These are phyloP conservation scores for Kondoa subrosea DNA, from an alignment of 768 basidiomycete genomes.

Conservation along the genomic window DNA sequence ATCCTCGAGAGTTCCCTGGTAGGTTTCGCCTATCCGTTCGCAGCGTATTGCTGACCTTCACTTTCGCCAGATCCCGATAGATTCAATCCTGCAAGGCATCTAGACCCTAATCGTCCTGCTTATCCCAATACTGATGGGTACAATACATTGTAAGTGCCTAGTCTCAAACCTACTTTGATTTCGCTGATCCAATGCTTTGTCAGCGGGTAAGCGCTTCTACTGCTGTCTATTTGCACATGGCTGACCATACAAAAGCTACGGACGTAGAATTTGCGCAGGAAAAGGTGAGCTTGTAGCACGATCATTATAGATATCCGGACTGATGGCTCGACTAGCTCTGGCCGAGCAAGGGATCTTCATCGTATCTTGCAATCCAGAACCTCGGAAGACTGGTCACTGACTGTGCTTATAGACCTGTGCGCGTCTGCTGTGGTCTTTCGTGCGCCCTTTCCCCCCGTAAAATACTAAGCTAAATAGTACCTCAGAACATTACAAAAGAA, in stretches of 20 bases:
- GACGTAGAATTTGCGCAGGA: too few relatives aligned
- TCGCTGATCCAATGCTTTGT: not conserved
- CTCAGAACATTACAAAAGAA: not conserved
- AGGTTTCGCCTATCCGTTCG: too few relatives aligned
- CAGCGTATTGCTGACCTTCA: too few relatives aligned
- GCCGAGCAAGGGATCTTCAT: not conserved
- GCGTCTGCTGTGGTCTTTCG: not conserved
- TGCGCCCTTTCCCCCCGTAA: not conserved
- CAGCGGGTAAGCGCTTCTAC: not conserved
- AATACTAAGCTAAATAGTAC: not conserved
- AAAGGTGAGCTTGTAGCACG: too few relatives aligned
- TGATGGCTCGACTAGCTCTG: too few relatives aligned
- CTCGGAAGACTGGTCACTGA: not conserved
- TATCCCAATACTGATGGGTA: not conserved
- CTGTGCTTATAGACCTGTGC: not conserved
- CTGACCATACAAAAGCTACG: too few relatives aligned
- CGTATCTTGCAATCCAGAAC: not conserved
- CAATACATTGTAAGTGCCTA: not conserved
- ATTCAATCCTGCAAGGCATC: constrained; percentile 23
- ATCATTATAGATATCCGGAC: too few relatives aligned
- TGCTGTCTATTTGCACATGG: too few relatives aligned
- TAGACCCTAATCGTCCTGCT: not conserved
- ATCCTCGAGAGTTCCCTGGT: not conserved
- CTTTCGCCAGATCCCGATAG: constrained; percentile 36
- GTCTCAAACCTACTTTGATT: not conserved